Conservation (phyloP, 805 yeast genomes). For the Kuraishia floccosa region DNA sequence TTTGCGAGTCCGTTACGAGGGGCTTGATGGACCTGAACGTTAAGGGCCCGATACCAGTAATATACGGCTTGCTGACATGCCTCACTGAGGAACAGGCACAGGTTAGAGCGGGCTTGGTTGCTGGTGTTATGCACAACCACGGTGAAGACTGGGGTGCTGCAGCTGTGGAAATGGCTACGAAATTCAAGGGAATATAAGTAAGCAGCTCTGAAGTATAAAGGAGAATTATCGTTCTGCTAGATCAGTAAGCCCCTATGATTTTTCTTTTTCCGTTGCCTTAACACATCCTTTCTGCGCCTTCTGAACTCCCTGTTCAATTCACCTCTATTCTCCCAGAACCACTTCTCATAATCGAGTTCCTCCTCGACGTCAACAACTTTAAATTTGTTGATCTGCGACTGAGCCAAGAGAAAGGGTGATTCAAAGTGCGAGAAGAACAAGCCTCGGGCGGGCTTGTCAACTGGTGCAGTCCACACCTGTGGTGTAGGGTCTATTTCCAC, state of each 20-base stretch:
- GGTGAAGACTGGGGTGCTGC: conserved; percentile 99
- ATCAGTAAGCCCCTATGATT: not conserved
- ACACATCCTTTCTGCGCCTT: conserved; percentile 62
- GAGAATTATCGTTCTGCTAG: not conserved
- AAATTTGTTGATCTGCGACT: conserved; percentile 62
- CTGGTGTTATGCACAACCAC: conserved; percentile 82
- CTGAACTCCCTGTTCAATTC: conserved; percentile 69
- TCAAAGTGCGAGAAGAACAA: conserved; percentile 75
- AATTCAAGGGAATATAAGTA: conserved; percentile 13
- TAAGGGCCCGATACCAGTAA: conserved; percentile 62
- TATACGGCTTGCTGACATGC: conserved; percentile 90
- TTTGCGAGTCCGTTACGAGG: conserved; percentile 80
- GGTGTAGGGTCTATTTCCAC: conserved; percentile 3
- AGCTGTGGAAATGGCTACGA: conserved; percentile 86
- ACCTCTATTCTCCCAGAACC: conserved; percentile 80
- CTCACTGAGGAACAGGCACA: conserved; percentile 90
- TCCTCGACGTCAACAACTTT: conserved; percentile 17
- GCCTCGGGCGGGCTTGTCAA: conserved; percentile 32
- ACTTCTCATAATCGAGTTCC: conserved; percentile 46
- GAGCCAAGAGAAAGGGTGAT: conserved; percentile 82
- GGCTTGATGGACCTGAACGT: conserved; percentile 79
- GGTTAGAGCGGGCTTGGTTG: conserved; percentile 75
- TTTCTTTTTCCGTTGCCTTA: conserved; percentile 44
- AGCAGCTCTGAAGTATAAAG: not conserved
- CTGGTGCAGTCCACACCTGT: conserved; percentile 7